Conservation (phyloP, 2,329 filamentous ascomycete species). For the Aureobasidium pullulans region DNA sequence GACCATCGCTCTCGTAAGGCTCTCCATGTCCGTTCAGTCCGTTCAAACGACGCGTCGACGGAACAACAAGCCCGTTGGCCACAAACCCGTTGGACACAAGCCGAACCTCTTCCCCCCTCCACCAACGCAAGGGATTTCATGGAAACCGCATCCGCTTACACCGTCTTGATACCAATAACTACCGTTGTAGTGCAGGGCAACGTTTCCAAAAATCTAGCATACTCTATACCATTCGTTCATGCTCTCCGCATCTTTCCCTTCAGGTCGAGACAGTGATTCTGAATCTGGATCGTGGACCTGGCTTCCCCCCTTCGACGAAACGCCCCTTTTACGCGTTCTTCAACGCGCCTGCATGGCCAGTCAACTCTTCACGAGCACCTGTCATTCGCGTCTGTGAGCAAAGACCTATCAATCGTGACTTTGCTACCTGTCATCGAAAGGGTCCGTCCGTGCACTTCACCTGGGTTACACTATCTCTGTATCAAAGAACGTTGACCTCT, state of each 20-base stretch:
- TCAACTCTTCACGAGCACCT: conserved; percentile 2
- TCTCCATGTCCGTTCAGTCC: background rate
- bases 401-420: conserved; percentile 9
- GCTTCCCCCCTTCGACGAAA: background rate
- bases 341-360: conserved; percentile 11
- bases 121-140: conserved; percentile 10
- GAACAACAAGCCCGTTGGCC: background rate
- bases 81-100: conserved; percentile 8
- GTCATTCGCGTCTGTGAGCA: background rate
- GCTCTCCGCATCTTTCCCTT: background rate
- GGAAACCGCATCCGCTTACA: background rate
- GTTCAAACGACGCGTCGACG: conserved; percentile 7
- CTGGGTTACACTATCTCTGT: conserved; percentile 11
- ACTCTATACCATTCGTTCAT: background rate
- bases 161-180: background rate
- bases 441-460: conserved; percentile 11
- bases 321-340: conserved; percentile 13
- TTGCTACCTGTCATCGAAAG: background rate
- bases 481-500: conserved; percentile 10
- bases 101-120: conserved; percentile 1
- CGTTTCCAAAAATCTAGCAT: background rate
- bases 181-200: conserved; percentile 12
- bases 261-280: background rate
- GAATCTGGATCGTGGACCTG: background rate
- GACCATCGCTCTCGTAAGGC: background rate